Conservation (phyloP, 495 filamentous ascomycete genomes). For the Podospora anserina region DNA sequence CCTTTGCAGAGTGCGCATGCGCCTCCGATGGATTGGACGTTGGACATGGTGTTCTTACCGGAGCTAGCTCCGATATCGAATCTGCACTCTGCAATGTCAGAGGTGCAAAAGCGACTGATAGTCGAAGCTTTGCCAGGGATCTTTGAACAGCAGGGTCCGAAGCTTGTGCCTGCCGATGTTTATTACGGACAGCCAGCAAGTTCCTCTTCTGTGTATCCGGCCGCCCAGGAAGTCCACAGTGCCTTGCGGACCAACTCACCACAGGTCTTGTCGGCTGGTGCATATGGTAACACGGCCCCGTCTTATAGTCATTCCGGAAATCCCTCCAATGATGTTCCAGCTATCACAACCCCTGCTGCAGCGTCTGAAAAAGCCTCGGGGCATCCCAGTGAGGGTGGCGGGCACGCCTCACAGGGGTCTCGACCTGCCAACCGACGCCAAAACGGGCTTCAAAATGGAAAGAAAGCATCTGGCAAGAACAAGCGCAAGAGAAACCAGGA, state of each 20-base stretch:
- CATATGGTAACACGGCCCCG: not conserved
- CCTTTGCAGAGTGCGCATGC: constrained; percentile 27
- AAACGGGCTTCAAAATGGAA: constrained; percentile 4
- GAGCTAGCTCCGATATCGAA: constrained; percentile 48
- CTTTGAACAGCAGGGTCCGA: constrained; percentile 12
- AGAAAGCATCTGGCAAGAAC: constrained; percentile 10
- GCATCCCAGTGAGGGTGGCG: not conserved
- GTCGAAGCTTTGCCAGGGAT: constrained; percentile 54
- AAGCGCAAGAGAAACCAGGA: constrained; percentile 17
- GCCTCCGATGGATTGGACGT: constrained; percentile 56
- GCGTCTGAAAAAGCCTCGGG: constrained; percentile 11
- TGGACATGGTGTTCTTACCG: constrained; percentile 68
- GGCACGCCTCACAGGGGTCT: constrained; percentile 13
- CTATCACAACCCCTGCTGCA: not conserved
- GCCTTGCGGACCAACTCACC: not conserved
- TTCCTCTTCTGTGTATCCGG: not conserved
- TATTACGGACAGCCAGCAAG: not conserved
- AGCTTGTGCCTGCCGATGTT: not conserved
- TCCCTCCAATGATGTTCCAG: not conserved
- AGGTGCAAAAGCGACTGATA: constrained; percentile 59
- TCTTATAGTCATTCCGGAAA: not conserved
- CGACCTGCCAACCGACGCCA: constrained; percentile 4
- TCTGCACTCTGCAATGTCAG: constrained; percentile 39
- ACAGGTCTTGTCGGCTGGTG: not conserved
- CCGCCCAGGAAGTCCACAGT: not conserved